Evolutionary conservation across 371 early-diverging fungal genomes (phyloP).

Genomic region (Phascolomyces articulosus): DNA sequence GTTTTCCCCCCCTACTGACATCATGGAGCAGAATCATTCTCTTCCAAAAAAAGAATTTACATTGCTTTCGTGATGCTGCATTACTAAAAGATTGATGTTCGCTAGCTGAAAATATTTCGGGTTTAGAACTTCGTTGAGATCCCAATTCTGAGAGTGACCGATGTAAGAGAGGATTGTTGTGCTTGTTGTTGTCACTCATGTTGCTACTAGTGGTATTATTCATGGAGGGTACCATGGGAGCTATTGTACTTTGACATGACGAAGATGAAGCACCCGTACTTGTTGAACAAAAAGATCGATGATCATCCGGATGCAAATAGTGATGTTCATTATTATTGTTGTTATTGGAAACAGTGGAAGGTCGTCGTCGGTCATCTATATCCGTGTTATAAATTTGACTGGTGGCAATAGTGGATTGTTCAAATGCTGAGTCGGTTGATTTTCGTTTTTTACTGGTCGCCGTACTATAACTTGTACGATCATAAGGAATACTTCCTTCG

Average conservation of each 20-base stretch:
- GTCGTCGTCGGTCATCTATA: not conserved
- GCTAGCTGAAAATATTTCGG: not conserved
- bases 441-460: not conserved
- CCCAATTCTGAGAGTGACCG: not conserved
- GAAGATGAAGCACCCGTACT: not conserved
- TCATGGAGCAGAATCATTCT: no score
- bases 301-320: not conserved
- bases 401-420: conserved; percentile 6
- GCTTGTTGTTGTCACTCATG: not conserved
- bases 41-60: not conserved
- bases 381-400: not conserved
- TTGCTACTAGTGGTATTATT: no score
- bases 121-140: not conserved
- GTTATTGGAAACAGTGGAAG: not conserved
- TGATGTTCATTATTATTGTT: not conserved
- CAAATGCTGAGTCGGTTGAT: conserved; percentile 11
- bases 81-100: not conserved
- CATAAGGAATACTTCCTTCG: not conserved
- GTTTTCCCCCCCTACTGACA: no score
- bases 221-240: not conserved
- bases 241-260: not conserved
- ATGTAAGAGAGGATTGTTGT: not conserved
- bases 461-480: not conserved
- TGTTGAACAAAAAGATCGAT: not conserved
- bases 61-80: not conserved